phyloP scores from a whole-genome alignment of 805 yeast species.

The Candida loeiensis region DNA sequence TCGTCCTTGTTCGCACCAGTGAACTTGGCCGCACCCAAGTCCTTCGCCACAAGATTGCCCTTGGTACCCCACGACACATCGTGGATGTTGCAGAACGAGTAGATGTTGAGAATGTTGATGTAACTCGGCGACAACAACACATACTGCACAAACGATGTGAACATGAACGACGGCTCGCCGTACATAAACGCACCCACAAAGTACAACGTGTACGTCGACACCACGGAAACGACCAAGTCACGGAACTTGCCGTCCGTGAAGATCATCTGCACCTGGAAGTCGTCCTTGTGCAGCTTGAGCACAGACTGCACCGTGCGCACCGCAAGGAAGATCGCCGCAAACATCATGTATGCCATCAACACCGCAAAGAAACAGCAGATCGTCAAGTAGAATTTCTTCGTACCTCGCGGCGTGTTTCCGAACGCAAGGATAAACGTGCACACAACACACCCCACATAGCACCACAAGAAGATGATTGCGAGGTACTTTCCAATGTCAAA shows the following conservation, averaged over 20 bases:
- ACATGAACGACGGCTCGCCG: slow-evolving; percentile 90
- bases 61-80: slow-evolving; percentile 98
- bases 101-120: slow-evolving; percentile 85
- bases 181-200: slow-evolving; percentile 74
- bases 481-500: slow-evolving; percentile 74
- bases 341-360: slow-evolving; percentile 82
- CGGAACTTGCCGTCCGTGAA: slow-evolving; percentile 72
- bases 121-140: slow-evolving; percentile 82
- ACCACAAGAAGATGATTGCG: slow-evolving; percentile 78
- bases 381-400: slow-evolving; percentile 69
- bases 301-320: slow-evolving; percentile 65
- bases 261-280: slow-evolving; percentile 44
- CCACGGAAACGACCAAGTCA: slow-evolving; percentile 81
- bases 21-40: slow-evolving; percentile 79
- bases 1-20: slow-evolving; percentile 36
- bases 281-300: slow-evolving; percentile 38
- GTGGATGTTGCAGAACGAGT: slow-evolving; percentile 94
- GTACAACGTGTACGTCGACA: slow-evolving; percentile 80
- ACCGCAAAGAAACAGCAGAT: slow-evolving; percentile 81
- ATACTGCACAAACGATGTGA: slow-evolving; percentile 83
- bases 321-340: slow-evolving; percentile 80
- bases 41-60: slow-evolving; percentile 66
- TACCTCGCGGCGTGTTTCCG: slow-evolving; percentile 93
- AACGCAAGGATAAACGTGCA: slow-evolving; percentile 85
- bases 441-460: slow-evolving; percentile 74